Base-by-base conservation (phyloP, 495 filamentous ascomycete genomes). In the Aspergillus wentii region DNA sequence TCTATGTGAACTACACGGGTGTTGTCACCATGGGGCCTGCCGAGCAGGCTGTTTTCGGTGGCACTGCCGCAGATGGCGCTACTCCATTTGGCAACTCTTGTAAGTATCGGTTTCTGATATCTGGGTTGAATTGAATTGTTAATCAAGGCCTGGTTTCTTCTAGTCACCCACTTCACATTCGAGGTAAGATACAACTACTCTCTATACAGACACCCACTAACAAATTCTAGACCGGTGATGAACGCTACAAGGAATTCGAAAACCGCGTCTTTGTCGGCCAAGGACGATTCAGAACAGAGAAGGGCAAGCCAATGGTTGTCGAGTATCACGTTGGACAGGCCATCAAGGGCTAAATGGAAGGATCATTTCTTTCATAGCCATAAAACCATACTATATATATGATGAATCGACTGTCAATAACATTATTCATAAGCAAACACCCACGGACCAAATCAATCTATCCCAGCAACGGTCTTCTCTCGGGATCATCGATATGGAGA, bases 321-420 rank as follows among this genome's bases (percentile, higher is more conserved):
- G 76, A 80, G 61, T 80, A 80, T 49, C 69, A 73, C 51, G 64
- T 82, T 46, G 73, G 75, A 43, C 71, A 78, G 60, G 73, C 78
- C 30, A 19, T 51, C 13, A 37, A 48, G 5, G 49, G 37, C 11
- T 61, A 32, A n/a, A n/a, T n/a, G n/a, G n/a, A n/a, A n/a, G n/a
- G n/a, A n/a, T n/a, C n/a, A 36, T 29, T 27, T 11, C 19, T 9
- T 38, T 27, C 11, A 5, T 29, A 3, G 3, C 14, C 10, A 29
- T n/a, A n/a, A n/a, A n/a, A n/a, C n/a, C n/a, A n/a, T n/a, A n/a
- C n/a, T n/a, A n/a, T n/a, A n/a, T n/a, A n/a, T n/a, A n/a, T 25
- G 22, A 25, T 25, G 22, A 25, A 6, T 6, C 22, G 6, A 25
- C 5, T 25, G 10, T 25, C 5, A 10, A 25, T 25, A 5, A 10